Base-by-base conservation (phyloP, 2,329 filamentous ascomycete species). In the Monosporascus sp. region DNA sequence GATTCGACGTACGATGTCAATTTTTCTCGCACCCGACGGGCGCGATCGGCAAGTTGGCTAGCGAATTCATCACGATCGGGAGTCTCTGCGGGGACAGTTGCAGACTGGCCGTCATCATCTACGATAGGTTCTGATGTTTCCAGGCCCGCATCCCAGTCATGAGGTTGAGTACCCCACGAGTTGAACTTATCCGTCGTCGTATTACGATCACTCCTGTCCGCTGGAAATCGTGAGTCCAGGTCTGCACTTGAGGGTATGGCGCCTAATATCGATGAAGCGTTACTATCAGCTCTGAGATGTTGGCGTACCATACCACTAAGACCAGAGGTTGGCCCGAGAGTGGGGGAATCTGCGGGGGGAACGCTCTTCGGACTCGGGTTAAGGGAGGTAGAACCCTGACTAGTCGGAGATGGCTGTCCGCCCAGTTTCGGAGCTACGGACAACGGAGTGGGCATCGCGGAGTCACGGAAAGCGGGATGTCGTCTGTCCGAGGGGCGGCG, bases 231-330 rank as follows among this genome's bases (percentile, higher is more conserved):
- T 9, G 73, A 70, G 9, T 71, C 71, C 17, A 73, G 63, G n/a
- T 56, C 71, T 47, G 58, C 65, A 37, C 58, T 72, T 56, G 64
- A 68, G 41, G 68, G 72, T 9, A 74, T 74, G 24, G 72, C 72
- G 25, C 81, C 83, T 60, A 90, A 90, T 25, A 94, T 78, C 0
- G 90, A 95, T 1, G 93, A 97, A 15, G 84, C 80, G 54, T 86
- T 87, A 71, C 93, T 97, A 58, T 87, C 84, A 37, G 84, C 84
- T 49, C 94, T 84, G 41, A 97, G 74, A 74, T 97, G 94, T 56
- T 92, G 87, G 35, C 88, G 84, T 46, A 96, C 85, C 75, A 96
- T 81, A 2, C 88, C 88, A 63, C 87, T 93, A 17, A 97, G 76
- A 1, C 89, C 90, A 18, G 58, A 45, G 37, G 55, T 58, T 25